phyloP scores from a whole-genome alignment of 306 rosid genomes.

The Notholithocarpus densiflorus region DNA sequence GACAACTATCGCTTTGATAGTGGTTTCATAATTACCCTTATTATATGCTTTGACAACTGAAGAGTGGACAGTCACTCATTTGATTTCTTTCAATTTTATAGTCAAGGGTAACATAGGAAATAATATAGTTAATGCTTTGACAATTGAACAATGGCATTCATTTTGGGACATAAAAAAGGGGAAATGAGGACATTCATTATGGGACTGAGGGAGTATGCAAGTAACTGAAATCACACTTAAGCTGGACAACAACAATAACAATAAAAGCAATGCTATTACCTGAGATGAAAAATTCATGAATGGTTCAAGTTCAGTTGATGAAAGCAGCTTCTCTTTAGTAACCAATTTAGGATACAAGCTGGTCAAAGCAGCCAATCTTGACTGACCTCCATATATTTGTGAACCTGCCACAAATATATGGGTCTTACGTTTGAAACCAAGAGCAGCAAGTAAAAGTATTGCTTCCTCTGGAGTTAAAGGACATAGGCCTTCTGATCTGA shows the following conservation, averaged over 20 bases:
- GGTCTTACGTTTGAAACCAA: constrained; percentile 90
- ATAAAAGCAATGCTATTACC: constrained; percentile 42
- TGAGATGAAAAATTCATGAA: constrained; percentile 86
- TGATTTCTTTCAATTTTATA: too few relatives aligned
- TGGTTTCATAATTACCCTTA: neutral
- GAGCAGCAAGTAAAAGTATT: constrained; percentile 92
- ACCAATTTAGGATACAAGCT: constrained; percentile 87
- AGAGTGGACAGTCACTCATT: neutral
- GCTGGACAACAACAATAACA: constrained; percentile 12
- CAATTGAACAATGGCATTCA: neutral
- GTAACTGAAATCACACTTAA: neutral
- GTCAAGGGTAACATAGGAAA: too few relatives aligned
- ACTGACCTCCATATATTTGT: constrained; percentile 78
- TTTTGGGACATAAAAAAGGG: neutral
- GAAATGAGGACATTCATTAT: neutral
- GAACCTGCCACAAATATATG: constrained; percentile 86
- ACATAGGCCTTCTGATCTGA: constrained; percentile 87
- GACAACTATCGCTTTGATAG: neutral
- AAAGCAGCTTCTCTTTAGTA: constrained; percentile 88
- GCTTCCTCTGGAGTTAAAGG: constrained; percentile 96
- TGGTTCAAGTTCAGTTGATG: constrained; percentile 66
- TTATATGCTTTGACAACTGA: neutral
- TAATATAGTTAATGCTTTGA: neutral
- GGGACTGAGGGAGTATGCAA: neutral
- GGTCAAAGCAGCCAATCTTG: constrained; percentile 75